These are phyloP conservation scores for Plectranthus barbatus DNA, from an alignment of 257 asterid genomes.

Conservation along the genomic window DNA sequence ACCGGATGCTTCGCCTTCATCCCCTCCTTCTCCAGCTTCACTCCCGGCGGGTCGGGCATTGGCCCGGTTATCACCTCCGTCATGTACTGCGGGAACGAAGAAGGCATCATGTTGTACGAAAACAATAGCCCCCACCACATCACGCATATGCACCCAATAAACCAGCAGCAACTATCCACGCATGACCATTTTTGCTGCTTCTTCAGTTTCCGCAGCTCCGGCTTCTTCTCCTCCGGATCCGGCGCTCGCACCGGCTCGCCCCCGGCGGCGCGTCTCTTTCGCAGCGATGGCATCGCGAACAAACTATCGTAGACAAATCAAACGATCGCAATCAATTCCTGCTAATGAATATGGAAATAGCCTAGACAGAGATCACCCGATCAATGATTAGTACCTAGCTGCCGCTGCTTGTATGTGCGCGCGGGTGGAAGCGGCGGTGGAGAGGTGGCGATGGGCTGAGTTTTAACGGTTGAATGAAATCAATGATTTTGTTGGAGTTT, in stretches of 20 bases:
- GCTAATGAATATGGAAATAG: not conserved
- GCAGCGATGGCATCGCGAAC: slow-evolving; percentile 31
- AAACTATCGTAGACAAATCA: not conserved
- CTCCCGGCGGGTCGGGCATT: slow-evolving; percentile 84
- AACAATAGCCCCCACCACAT: slow-evolving; percentile 75
- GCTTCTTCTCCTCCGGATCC: slow-evolving; percentile 32
- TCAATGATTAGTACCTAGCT: not conserved
- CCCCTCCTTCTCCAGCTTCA: slow-evolving; percentile 67
- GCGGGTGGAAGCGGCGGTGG: slow-evolving; percentile 8
- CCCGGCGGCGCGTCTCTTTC: slow-evolving; percentile 45
- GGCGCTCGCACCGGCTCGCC: slow-evolving; percentile 22
- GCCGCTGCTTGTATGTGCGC: slow-evolving; percentile 8
- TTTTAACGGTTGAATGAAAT: slow-evolving; percentile 15
- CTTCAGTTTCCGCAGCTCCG: slow-evolving; percentile 19
- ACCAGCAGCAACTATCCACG: slow-evolving; percentile 77
- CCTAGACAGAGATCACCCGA: not conserved
- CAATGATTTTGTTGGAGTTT: not conserved
- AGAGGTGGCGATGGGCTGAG: slow-evolving; percentile 13
- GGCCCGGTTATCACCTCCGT: slow-evolving; percentile 82
- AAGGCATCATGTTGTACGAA: slow-evolving; percentile 72
- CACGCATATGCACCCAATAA: slow-evolving; percentile 62
- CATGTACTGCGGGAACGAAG: slow-evolving; percentile 78
- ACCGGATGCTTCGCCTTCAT: slow-evolving; percentile 83
- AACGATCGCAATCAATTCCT: not conserved
- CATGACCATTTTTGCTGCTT: slow-evolving; percentile 60